phyloP scores from a whole-genome alignment of 2,329 filamentous ascomycete genomes.

The Didymella lethalis region DNA sequence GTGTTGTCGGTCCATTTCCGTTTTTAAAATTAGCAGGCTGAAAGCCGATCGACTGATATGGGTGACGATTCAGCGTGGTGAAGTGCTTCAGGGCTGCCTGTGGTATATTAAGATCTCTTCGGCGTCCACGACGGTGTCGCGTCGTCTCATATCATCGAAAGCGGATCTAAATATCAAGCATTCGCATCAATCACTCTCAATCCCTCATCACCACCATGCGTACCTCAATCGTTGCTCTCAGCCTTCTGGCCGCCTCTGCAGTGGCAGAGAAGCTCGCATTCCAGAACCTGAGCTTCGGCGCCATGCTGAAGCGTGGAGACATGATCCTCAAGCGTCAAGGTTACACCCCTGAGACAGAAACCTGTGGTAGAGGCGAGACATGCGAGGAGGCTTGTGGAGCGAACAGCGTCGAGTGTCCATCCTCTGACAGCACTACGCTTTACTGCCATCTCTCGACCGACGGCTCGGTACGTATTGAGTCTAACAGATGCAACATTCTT shows the following conservation, averaged over 20 bases:
- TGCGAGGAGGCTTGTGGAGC: conserved; percentile 65
- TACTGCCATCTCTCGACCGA: conserved; percentile 66
- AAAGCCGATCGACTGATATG: background rate
- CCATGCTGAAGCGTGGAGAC: conserved; percentile 52
- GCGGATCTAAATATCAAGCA: background rate
- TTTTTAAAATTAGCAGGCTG: conserved; percentile 2
- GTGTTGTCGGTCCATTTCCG: background rate
- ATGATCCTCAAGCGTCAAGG: conserved; percentile 41
- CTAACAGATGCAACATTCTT: background rate
- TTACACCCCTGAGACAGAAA: conserved; percentile 59
- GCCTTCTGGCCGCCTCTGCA: conserved; percentile 29
- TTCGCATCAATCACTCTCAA: background rate
- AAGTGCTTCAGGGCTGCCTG: background rate
- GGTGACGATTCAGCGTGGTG: background rate
- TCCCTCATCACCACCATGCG: conserved; percentile 38
- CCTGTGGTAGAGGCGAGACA: conserved; percentile 60
- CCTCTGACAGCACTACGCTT: conserved; percentile 53
- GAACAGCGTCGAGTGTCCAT: conserved; percentile 60
- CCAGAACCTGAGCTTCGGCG: conserved; percentile 47
- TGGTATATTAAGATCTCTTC: background rate
- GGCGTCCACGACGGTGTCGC: background rate
- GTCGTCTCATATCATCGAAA: background rate
- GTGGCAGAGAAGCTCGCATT: conserved; percentile 36
- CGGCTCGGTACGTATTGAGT: conserved; percentile 48
- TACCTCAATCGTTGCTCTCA: conserved; percentile 34